Percentiles rank a stretch among this genome's conserved stretches.
These are phyloP conservation scores for Zancudomyces culisetae DNA, from an alignment of 371 early-diverging fungal species.

Conservation along the genomic window DNA sequence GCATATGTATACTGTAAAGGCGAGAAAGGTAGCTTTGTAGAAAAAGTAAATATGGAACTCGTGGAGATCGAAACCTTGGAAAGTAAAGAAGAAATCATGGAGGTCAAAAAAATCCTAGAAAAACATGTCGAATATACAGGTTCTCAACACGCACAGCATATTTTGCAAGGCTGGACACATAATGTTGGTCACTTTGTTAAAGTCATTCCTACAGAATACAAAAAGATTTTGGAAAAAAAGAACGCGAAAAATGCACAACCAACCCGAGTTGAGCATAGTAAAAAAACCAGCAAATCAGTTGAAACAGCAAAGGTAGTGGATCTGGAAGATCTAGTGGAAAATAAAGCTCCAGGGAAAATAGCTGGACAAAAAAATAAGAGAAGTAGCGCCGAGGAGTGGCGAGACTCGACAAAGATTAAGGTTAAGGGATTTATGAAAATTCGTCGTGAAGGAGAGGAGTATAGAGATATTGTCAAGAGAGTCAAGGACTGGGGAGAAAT, in stretches of 20 bases:
- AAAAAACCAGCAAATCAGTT: slow-evolving; percentile 10
- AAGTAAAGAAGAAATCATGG: slow-evolving; percentile 50
- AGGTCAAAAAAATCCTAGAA: slow-evolving; percentile 52
- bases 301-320: too few relatives aligned
- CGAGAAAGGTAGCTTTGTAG: slow-evolving; percentile 20
- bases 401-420: slow-evolving; percentile 54
- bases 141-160: slow-evolving; percentile 54
- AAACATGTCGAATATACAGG: slow-evolving; percentile 68
- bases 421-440: slow-evolving; percentile 86
- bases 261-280: too few relatives aligned
- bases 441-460: slow-evolving; percentile 63
- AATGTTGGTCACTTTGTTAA: slow-evolving; percentile 66
- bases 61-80: slow-evolving; percentile 65
- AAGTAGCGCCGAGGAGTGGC: slow-evolving; percentile 79
- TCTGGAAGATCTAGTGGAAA: too few relatives aligned
- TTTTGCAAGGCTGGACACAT: slow-evolving; percentile 48
- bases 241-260: not conserved
- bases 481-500: slow-evolving; percentile 84
- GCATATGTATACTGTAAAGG: slow-evolving; percentile 57
- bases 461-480: slow-evolving; percentile 67
- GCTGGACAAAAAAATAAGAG: slow-evolving; percentile 18
- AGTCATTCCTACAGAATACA: slow-evolving; percentile 89
- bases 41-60: slow-evolving; percentile 72
- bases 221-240: slow-evolving; percentile 34
- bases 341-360: slow-evolving; percentile 4